Evolutionary conservation across 129 eudicot genomes (phyloP), one percentile per base, ranked within the genome.

Genomic region (Deinandra increscens): DNA sequence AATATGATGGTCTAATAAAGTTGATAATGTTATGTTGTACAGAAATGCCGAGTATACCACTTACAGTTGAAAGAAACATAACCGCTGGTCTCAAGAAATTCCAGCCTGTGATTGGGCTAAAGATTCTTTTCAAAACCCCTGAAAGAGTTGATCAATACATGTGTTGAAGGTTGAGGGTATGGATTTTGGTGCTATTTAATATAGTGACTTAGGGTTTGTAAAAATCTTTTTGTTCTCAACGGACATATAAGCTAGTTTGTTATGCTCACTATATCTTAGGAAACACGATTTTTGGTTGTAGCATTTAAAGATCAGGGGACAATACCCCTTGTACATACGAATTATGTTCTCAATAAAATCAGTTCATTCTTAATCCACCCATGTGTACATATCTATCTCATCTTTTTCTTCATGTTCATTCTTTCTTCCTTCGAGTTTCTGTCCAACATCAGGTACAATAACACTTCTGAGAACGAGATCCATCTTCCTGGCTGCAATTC

Each of bases 1-100:
- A 91, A 87, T 73, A 90, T 90, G 95, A 84, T 85, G 95, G 89
- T 83, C 69, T 91, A 81, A 85, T 68, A 81, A 81, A 74, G 81
- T 60, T 82, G 75, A 74, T 53, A 39, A 68, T 74, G 80, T 72
- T 85, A 89, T 89, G 86, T 62, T 81, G 79, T 56, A 77, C 72
- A 67, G 65, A 76, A 29, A 26, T 48, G 66, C 68, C 64, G 71
- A 7, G 70, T 77, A 79, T 82, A 80, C 78, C 55, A 63, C 79
- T 80, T 69, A 80, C 81, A 71, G 73, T 70, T 49, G 71, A 73
- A 61, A 77, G 69, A 74, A 55, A 72, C 76, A 55, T 55, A 70
- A 70, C 56, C 2, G 66, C 31, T 42, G 82, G 61, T 74, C 60
- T 43, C 33, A 44, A 62, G 73, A 74, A 54, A 60, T 59, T 41